Base-by-base conservation (phyloP, 176 grass and related monocot species). In the Aegilops sharonensis region DNA sequence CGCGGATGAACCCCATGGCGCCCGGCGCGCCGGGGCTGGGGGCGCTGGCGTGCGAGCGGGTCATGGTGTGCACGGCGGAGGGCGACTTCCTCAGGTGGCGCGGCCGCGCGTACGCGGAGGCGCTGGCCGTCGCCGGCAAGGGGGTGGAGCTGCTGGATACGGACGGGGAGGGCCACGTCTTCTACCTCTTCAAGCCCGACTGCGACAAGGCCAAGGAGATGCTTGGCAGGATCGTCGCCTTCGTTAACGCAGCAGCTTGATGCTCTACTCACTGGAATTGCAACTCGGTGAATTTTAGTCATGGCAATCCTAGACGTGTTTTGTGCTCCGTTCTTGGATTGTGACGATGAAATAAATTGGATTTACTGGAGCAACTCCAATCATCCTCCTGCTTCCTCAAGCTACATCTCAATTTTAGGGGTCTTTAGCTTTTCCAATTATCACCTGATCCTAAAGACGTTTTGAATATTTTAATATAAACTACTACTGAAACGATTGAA, bases 41-140 rank as follows among this genome's bases (percentile, higher is more conserved):
- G 24, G 9, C 24, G 40, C 81, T 93, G 36, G 64, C 81, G 34
- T 93, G 91, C 75, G 64, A 88, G 15, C 29, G 81, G 23, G 78
- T 93, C 8, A 59, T 93, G 54, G 88, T 95, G 77, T 85, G 69
- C 62, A 90, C 89, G 11, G 86, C 85, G 37, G 88, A 81, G 80
- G 85, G 64, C 6, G 90, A 95, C 72, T 72, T 54, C 72, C 85
- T 92, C 11, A 90, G 85, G 72, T 89, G 85, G 42, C 47, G 88
- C 21, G 88, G 88, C 2, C 81, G 71, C 18, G 83, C 72, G 21
- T 95, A 95, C 78, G 82, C 87, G 15, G 83, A 79, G 81, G 86
- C 86, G n/a, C 79, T 83, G 72, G 76, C 74, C 64, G 39, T 48
- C 72, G 72, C 27, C 27, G 34, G 13, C 48, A 62, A 76, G 20